Percentiles rank a stretch among this genome's conserved stretches.
phyloP scores from a whole-genome alignment of 352 stramenopile genomes.

The Phytophthora melonis region DNA sequence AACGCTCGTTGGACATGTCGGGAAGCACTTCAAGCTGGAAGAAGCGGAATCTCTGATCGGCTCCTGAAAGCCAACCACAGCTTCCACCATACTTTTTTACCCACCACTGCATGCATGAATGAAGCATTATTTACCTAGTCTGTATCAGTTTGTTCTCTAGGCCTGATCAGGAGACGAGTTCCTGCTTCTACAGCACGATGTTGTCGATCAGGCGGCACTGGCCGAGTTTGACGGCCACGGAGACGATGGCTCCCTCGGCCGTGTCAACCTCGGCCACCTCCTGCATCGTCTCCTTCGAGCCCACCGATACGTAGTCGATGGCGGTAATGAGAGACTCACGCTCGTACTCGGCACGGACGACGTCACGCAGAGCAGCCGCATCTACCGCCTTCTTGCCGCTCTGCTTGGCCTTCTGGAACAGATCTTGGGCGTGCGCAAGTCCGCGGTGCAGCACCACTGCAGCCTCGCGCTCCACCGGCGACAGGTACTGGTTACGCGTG shows the following conservation, averaged over 20 bases:
- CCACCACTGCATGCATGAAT: constrained; percentile 11
- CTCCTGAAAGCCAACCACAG: not conserved
- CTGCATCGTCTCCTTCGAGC: constrained; percentile 95
- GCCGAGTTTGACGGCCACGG: constrained; percentile 95
- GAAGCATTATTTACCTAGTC: constrained; percentile 35
- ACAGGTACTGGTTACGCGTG: constrained; percentile 98
- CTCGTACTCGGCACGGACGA: constrained; percentile 66
- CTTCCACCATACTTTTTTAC: not conserved
- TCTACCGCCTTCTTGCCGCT: constrained; percentile 39
- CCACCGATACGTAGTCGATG: constrained; percentile 97
- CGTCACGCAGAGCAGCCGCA: constrained; percentile 44
- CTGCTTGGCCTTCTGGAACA: constrained; percentile 49
- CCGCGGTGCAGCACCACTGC: constrained; percentile 92
- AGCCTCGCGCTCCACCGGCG: constrained; percentile 81
- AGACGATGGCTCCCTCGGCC: constrained; percentile 91
- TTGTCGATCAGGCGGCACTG: constrained; percentile 98
- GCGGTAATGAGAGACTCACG: constrained; percentile 92
- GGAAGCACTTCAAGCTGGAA: constrained; percentile 20
- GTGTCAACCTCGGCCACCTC: constrained; percentile 85
- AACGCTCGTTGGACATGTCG: constrained; percentile 32
- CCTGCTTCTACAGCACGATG: constrained; percentile 76
- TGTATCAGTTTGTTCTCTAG: constrained; percentile 10
- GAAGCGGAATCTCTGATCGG: constrained; percentile 34
- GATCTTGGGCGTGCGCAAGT: constrained; percentile 55
- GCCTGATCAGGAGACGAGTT: too few species aligned